phyloP scores from a whole-genome alignment of 768 basidiomycete genomes.

The Tephrocybe sp. region DNA sequence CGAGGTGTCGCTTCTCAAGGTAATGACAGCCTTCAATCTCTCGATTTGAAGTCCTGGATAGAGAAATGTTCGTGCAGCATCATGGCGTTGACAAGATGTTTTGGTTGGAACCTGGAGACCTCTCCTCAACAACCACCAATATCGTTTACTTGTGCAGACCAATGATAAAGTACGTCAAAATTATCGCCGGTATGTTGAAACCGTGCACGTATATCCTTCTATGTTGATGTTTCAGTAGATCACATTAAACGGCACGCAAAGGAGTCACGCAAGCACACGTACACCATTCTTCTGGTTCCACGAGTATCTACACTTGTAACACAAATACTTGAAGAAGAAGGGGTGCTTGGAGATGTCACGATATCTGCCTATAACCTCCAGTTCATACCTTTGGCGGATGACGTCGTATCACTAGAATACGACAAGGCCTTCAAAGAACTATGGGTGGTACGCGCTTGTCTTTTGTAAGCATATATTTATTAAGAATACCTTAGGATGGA shows the following conservation, averaged over 20 bases:
- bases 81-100: constrained; percentile 99
- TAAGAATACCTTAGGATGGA: constrained; percentile 60
- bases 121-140: constrained; percentile 80
- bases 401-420: constrained; percentile 87
- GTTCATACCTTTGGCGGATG: constrained; percentile 91
- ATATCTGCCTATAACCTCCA: constrained; percentile 88
- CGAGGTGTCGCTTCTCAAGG: constrained; percentile 91
- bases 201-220: constrained; percentile 12
- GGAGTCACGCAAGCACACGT: constrained; percentile 74
- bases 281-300: constrained; percentile 86
- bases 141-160: constrained; percentile 94
- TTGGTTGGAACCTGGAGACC: constrained; percentile 91
- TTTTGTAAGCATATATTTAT: constrained; percentile 2
- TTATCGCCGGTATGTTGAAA: constrained; percentile 77
- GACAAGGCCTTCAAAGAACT: constrained; percentile 85
- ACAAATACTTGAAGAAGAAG: constrained; percentile 89
- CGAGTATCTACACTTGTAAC: constrained; percentile 83
- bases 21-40: constrained; percentile 22
- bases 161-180: constrained; percentile 78
- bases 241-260: constrained; percentile 84
- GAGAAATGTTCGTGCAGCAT: constrained; percentile 52
- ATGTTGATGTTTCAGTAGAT: constrained; percentile 49
- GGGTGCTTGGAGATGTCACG: constrained; percentile 93
- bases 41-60: background rate
- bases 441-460: constrained; percentile 69